These are phyloP conservation scores for Collybiopsis confluens DNA, from an alignment of 768 basidiomycete genomes.

Conservation along the genomic window DNA sequence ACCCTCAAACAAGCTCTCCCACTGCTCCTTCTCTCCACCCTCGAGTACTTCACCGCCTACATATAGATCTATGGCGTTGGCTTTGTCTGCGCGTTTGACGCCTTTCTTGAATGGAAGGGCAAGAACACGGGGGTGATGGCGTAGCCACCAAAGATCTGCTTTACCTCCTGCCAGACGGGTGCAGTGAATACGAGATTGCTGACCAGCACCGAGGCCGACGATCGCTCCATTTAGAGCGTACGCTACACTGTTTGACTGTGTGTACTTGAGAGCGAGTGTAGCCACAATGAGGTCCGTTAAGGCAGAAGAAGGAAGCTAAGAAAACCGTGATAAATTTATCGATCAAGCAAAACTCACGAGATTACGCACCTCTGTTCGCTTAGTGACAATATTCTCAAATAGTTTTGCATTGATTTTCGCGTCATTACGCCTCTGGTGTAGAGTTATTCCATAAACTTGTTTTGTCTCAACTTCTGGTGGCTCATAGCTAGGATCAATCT, in stretches of 20 bases:
- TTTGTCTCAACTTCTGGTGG: conserved; percentile 85
- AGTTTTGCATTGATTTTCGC: conserved; percentile 76
- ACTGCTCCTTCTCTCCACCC: conserved; percentile 84
- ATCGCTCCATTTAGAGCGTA: conserved; percentile 91
- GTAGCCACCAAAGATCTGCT: conserved; percentile 99
- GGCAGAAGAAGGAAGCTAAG: conserved; percentile 70
- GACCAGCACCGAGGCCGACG: conserved; percentile 94
- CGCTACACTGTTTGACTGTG: conserved; percentile 97
- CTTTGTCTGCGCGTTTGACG: conserved; percentile 95
- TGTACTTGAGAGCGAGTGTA: conserved; percentile 96
- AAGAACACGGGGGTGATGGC: conserved; percentile 93
- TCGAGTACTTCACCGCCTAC: conserved; percentile 88
- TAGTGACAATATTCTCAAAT: conserved; percentile 85
- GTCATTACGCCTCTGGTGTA: conserved; percentile 91
- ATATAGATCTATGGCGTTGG: conserved; percentile 96
- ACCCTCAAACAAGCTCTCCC: conserved; percentile 84
- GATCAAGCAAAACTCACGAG: neutral
- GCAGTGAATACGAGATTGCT: conserved; percentile 99
- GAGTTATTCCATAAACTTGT: conserved; percentile 88
- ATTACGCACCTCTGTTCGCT: conserved; percentile 72
- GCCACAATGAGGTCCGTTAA: conserved; percentile 93
- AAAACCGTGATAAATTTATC: neutral
- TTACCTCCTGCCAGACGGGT: conserved; percentile 96
- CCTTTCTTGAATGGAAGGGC: conserved; percentile 95
- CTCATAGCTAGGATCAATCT: conserved; percentile 87